Percentiles rank a stretch among this genome's conserved stretches.
These are phyloP conservation scores for Penicillium sp. DNA, from an alignment of 2,329 filamentous ascomycete genomes.

Conservation along the genomic window DNA sequence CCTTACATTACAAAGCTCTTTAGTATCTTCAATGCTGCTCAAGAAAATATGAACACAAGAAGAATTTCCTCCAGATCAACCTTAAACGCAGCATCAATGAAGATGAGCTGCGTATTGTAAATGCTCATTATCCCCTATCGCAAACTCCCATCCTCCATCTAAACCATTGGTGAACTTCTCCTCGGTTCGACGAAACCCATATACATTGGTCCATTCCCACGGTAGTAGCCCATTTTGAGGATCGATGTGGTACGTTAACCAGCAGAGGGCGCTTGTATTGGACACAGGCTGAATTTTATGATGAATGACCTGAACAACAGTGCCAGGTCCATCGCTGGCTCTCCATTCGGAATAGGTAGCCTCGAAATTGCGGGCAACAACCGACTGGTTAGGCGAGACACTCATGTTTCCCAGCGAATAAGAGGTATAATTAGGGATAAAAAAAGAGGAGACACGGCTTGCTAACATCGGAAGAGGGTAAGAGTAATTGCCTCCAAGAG, in stretches of 20 bases:
- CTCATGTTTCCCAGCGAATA: not conserved
- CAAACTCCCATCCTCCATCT: not conserved
- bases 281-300: not conserved
- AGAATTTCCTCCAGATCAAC: not conserved
- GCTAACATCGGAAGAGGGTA: not conserved
- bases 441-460: not conserved
- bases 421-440: not conserved
- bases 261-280: not conserved
- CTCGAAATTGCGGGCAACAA: no score
- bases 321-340: not conserved
- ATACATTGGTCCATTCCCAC: constrained; percentile 3
- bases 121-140: constrained; percentile 6
- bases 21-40: not conserved
- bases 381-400: not conserved
- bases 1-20: not conserved
- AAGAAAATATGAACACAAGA: not conserved
- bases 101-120: not conserved
- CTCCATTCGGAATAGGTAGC: no score
- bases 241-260: constrained; percentile 1
- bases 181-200: not conserved
- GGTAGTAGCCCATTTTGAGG: not conserved
- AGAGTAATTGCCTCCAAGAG: not conserved
- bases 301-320: not conserved
- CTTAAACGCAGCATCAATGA: not conserved
- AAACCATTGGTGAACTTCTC: not conserved